phyloP scores from a whole-genome alignment of 441 rosid genomes.

The Aleurites moluccanus region DNA sequence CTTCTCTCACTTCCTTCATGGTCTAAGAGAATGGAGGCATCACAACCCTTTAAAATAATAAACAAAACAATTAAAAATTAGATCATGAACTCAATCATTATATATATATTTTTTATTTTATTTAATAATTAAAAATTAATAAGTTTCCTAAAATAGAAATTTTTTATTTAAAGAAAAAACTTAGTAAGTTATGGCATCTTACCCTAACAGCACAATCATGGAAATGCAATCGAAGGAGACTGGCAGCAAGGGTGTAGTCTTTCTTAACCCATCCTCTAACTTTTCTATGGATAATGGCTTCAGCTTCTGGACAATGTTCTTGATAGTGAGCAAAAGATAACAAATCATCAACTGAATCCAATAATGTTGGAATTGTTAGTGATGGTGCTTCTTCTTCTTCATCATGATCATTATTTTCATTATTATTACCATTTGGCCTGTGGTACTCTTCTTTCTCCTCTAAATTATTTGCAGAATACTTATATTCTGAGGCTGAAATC shows the following conservation, averaged over 20 bases:
- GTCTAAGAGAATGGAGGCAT: slow-evolving; percentile 62
- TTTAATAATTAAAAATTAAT: too few relatives aligned
- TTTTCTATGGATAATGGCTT: slow-evolving; percentile 50
- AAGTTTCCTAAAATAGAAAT: too few relatives aligned
- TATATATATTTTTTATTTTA: too few relatives aligned
- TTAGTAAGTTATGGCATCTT: slow-evolving; percentile 3
- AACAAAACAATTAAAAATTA: background rate
- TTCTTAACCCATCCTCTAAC: slow-evolving; percentile 48
- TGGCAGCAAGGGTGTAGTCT: slow-evolving; percentile 57
- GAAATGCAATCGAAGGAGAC: slow-evolving; percentile 69
- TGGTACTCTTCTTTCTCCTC: background rate
- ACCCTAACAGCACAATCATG: slow-evolving; percentile 75
- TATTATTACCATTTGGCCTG: background rate
- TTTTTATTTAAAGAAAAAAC: too few relatives aligned
- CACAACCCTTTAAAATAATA: slow-evolving; percentile 56
- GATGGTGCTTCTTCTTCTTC: background rate
- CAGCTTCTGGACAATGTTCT: slow-evolving; percentile 55
- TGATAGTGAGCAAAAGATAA: slow-evolving; percentile 48
- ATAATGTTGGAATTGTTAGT: slow-evolving; percentile 19
- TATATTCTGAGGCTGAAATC: slow-evolving; percentile 20
- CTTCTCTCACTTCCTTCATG: slow-evolving; percentile 68
- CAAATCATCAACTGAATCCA: slow-evolving; percentile 33
- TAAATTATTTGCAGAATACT: background rate
- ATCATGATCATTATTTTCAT: too few relatives aligned
- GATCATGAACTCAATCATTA: too few relatives aligned